phyloP scores from a whole-genome alignment of 768 basidiomycete genomes.

The Exsudoporus frostii region DNA sequence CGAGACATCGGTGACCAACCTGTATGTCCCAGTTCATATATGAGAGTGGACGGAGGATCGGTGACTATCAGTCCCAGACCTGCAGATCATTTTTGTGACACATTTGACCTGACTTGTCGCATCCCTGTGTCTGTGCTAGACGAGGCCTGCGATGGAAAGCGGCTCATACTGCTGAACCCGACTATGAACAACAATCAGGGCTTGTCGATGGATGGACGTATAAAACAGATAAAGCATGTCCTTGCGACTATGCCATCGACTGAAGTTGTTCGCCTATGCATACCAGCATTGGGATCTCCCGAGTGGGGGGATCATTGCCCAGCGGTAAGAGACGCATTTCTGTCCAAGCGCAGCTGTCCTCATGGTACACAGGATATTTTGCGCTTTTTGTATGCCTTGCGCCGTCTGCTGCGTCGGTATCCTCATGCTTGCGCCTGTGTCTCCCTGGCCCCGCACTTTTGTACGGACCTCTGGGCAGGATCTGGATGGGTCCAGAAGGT shows the following conservation, averaged over 20 bases:
- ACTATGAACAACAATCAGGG: slow-evolving; percentile 13
- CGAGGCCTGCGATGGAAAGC: slow-evolving; percentile 37
- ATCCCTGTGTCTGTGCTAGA: slow-evolving; percentile 53
- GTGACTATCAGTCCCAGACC: slow-evolving; percentile 36
- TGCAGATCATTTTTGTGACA: slow-evolving; percentile 58
- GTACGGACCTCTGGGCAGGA: slow-evolving; percentile 56
- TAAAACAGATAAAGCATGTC: slow-evolving; percentile 31
- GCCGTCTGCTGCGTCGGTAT: slow-evolving; percentile 53
- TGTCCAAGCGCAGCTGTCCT: neutral
- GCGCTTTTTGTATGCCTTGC: slow-evolving; percentile 68
- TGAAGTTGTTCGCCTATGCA: slow-evolving; percentile 52
- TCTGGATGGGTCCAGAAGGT: slow-evolving; percentile 74
- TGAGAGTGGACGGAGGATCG: neutral
- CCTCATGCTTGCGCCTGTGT: slow-evolving; percentile 65
- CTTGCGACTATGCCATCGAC: slow-evolving; percentile 32
- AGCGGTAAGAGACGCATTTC: slow-evolving; percentile 41
- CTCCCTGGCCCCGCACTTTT: slow-evolving; percentile 62
- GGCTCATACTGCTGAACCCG: slow-evolving; percentile 34
- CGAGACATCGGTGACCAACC: slow-evolving; percentile 70
- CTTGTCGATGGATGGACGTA: slow-evolving; percentile 18
- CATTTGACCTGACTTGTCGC: slow-evolving; percentile 69
- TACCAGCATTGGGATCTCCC: slow-evolving; percentile 59
- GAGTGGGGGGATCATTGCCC: slow-evolving; percentile 64
- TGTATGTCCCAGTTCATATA: slow-evolving; percentile 40
- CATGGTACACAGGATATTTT: slow-evolving; percentile 53